Evolutionary conservation across 2,329 filamentous ascomycete genomes (phyloP).

Genomic region (Clarireedia homoeocarpa): DNA sequence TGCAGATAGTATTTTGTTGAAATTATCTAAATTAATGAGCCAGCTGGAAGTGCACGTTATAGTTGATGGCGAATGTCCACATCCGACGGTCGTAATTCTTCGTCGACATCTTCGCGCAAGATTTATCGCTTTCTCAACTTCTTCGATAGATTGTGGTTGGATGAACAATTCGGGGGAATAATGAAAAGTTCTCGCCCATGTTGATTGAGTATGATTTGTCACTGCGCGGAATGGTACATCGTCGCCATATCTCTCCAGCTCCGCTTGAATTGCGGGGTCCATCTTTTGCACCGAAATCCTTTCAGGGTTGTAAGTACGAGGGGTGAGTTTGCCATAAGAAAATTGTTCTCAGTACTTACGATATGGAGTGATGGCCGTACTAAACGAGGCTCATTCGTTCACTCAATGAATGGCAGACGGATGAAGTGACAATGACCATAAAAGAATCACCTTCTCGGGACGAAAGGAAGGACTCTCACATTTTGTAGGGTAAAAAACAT

Average conservation of each 20-base stretch:
- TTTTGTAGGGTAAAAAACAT: background rate
- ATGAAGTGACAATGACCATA: no score
- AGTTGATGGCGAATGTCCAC: conserved; percentile 84
- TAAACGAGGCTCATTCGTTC: background rate
- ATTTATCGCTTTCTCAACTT: conserved; percentile 76
- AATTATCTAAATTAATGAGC: conserved; percentile 88
- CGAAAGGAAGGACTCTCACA: background rate
- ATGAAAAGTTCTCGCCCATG: conserved; percentile 91
- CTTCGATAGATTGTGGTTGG: conserved; percentile 67
- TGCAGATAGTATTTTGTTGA: conserved; percentile 63
- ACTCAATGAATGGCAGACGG: background rate
- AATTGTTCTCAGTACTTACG: background rate
- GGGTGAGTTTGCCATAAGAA: background rate
- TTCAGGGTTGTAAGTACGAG: background rate
- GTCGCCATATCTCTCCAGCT: conserved; percentile 51
- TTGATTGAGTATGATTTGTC: conserved; percentile 69
- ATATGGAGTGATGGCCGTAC: background rate
- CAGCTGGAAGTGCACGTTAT: conserved; percentile 89
- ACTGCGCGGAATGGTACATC: conserved; percentile 69
- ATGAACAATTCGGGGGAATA: conserved; percentile 87
- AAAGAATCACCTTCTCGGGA: no score
- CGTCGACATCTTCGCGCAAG: conserved; percentile 75
- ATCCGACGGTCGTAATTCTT: conserved; percentile 79
- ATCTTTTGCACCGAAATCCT: conserved; percentile 14
- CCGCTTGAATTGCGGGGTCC: conserved; percentile 41